phyloP scores from a whole-genome alignment of 2,329 filamentous ascomycete genomes.

The Paecilomyces dactylethromorphus region DNA sequence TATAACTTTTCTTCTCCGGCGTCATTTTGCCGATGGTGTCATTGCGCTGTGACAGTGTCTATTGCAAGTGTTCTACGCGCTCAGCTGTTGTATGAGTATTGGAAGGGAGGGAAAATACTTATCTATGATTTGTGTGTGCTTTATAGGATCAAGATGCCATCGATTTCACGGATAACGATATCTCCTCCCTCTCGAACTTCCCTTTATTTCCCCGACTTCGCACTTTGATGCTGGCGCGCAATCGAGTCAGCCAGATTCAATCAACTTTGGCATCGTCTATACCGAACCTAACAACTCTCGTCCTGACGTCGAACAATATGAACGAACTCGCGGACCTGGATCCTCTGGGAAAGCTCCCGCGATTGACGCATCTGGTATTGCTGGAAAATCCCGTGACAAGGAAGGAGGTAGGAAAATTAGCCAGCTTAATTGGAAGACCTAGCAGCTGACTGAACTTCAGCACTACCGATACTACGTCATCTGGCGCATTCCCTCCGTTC shows the following conservation, averaged over 20 bases:
- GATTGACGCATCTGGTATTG: slow-evolving; percentile 73
- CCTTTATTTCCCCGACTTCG: slow-evolving; percentile 82
- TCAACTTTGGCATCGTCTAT: slow-evolving; percentile 65
- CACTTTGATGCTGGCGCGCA: slow-evolving; percentile 82
- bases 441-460: slow-evolving; percentile 40
- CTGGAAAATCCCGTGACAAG: slow-evolving; percentile 83
- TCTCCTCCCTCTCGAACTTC: slow-evolving; percentile 83
- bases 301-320: slow-evolving; percentile 77
- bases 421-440: neutral
- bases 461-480: slow-evolving; percentile 90
- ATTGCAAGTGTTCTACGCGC: slow-evolving; percentile 1
- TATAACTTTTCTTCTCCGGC: neutral
- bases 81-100: neutral
- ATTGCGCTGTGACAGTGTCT: neutral
- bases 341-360: slow-evolving; percentile 60
- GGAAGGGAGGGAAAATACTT: neutral
- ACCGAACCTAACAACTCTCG: slow-evolving; percentile 74
- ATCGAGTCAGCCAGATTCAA: slow-evolving; percentile 79
- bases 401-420: slow-evolving; percentile 65
- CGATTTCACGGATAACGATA: slow-evolving; percentile 98
- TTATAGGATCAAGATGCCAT: slow-evolving; percentile 85
- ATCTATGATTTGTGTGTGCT: neutral
- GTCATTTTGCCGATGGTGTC: neutral
- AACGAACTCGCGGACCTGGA: slow-evolving; percentile 82
- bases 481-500: slow-evolving; percentile 75